phyloP scores from a whole-genome alignment of 2,329 filamentous ascomycete genomes.

The Nemania diffusa region DNA sequence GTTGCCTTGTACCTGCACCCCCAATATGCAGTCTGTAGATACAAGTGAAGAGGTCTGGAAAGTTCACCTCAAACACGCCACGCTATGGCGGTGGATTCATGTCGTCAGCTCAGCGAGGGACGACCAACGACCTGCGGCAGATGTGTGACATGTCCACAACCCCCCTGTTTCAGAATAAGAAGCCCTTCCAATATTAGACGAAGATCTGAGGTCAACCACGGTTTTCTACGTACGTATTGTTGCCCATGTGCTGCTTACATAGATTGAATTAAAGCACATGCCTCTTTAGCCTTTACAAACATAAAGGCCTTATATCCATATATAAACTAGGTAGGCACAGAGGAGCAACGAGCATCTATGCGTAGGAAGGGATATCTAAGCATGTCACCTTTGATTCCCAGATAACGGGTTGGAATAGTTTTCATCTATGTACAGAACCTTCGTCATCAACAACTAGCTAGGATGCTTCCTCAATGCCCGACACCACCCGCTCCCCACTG shows the following conservation, averaged over 20 bases:
- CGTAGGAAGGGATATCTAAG: background rate
- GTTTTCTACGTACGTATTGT: no score
- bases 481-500: conserved; percentile 61
- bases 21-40: no score
- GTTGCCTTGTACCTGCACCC: no score
- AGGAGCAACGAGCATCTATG: no score
- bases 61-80: conserved; percentile 14
- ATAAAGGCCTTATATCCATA: no score
- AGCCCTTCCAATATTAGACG: background rate
- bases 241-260: no score
- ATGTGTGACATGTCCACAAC: conserved; percentile 29
- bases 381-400: background rate
- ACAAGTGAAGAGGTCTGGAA: background rate
- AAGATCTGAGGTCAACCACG: background rate
- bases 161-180: conserved; percentile 29
- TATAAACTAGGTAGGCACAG: no score
- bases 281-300: no score
- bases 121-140: conserved; percentile 23
- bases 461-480: conserved; percentile 34
- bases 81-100: conserved; percentile 3
- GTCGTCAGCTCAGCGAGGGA: background rate
- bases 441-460: background rate
- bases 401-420: background rate
- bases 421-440: conserved; percentile 29
- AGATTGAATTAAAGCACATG: background rate